A percentile compares a stretch with the other conserved stretches of the same genome.
Conservation (phyloP, 2,329 filamentous ascomycete genomes). For the Monosporascus sp. region DNA sequence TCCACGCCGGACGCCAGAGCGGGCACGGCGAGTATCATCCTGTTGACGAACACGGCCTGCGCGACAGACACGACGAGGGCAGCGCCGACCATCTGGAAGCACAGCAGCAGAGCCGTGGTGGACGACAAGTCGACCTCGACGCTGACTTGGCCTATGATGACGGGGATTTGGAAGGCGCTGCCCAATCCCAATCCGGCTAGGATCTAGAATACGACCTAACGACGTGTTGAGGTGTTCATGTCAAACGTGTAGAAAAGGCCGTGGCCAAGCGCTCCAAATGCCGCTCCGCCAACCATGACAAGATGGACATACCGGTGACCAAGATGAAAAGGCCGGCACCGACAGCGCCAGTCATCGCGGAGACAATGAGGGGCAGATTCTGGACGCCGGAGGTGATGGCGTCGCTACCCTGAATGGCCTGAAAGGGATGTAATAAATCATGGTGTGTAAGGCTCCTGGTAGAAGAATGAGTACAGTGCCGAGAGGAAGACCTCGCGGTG, state of each 20-base stretch:
- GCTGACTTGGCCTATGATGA: constrained; percentile 30
- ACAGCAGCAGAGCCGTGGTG: constrained; percentile 6
- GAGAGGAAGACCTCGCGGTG: too few species aligned
- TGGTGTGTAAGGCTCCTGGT: too few species aligned
- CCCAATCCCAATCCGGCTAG: constrained; percentile 30
- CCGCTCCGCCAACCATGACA: constrained; percentile 30
- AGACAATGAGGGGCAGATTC: constrained; percentile 25
- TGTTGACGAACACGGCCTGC: background rate
- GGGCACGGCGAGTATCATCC: background rate
- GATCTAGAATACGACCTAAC: constrained; percentile 42
- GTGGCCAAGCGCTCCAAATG: constrained; percentile 25
- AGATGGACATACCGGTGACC: constrained; percentile 20
- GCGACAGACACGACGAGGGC: background rate
- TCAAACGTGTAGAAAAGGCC: constrained; percentile 27
- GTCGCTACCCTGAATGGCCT: constrained; percentile 28
- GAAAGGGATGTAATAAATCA: constrained; percentile 34
- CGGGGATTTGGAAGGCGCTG: constrained; percentile 28
- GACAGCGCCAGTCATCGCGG: constrained; percentile 25
- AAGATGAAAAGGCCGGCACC: constrained; percentile 22
- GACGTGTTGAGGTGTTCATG: constrained; percentile 17
- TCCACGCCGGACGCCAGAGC: background rate
- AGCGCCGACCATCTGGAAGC: background rate
- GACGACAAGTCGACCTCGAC: constrained; percentile 27
- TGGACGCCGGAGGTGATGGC: constrained; percentile 27
- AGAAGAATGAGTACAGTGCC: too few species aligned